Percentiles rank a stretch among this genome's conserved stretches.
Conservation (phyloP, 1,139 yeast genomes). For the Lodderomyces pseudojiufengensis region DNA sequence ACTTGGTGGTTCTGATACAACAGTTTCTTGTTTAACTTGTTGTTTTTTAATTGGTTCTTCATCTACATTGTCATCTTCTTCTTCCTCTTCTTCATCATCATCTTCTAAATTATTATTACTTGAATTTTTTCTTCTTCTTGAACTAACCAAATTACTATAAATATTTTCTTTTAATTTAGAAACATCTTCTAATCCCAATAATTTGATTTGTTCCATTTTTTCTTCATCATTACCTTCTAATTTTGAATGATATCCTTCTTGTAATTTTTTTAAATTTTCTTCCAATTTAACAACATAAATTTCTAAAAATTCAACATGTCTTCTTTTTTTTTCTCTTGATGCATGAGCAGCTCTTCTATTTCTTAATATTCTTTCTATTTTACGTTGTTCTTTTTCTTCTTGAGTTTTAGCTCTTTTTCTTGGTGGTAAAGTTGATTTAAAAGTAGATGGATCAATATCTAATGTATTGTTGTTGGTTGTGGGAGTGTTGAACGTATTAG, state of each 20-base stretch:
- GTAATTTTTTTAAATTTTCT: constrained; percentile 26
- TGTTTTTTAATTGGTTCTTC: neutral
- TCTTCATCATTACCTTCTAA: constrained; percentile 9
- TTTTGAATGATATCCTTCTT: constrained; percentile 17
- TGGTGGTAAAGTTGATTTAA: constrained; percentile 69
- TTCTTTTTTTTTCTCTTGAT: constrained; percentile 92
- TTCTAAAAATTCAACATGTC: constrained; percentile 85
- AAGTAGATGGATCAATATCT: constrained; percentile 8
- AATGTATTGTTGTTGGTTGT: neutral
- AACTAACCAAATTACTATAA: constrained; percentile 26
- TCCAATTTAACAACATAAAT: constrained; percentile 52
- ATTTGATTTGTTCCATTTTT: constrained; percentile 14
- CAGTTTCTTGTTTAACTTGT: neutral
- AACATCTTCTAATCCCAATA: constrained; percentile 23
- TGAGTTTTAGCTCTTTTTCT: constrained; percentile 94
- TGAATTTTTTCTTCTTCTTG: constrained; percentile 9
- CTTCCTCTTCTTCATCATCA: constrained; percentile 3
- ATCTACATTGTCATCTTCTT: constrained; percentile 2
- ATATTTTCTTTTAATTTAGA: constrained; percentile 32
- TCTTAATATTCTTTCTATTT: constrained; percentile 86
- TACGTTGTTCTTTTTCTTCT: constrained; percentile 95
- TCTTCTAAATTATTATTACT: constrained; percentile 8
- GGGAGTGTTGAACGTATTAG: neutral
- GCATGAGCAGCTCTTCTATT: constrained; percentile 98
- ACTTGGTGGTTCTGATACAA: neutral